Percentiles rank a stretch among this genome's conserved stretches.
Conservation (phyloP, 306 rosid species). For the Pyrus pyrifolia region DNA sequence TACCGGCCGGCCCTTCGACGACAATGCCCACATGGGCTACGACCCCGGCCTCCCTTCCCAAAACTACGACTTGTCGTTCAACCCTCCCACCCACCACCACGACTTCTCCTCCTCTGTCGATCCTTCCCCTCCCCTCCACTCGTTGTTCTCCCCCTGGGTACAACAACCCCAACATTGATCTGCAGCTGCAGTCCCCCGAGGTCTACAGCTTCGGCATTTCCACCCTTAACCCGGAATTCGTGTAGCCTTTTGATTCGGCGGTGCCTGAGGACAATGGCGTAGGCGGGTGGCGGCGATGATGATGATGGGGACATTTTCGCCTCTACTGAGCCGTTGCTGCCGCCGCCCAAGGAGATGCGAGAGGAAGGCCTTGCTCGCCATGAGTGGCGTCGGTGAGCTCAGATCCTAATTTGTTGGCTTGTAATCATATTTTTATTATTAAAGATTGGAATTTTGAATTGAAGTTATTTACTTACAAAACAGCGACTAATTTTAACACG, state of each 20-base stretch:
- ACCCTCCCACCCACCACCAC: too few species aligned
- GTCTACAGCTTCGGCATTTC: slow-evolving; percentile 38
- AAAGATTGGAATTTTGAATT: background rate
- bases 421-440: background rate
- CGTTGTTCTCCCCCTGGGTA: slow-evolving; percentile 15
- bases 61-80: too few species aligned
- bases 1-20: too few species aligned
- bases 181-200: slow-evolving; percentile 18
- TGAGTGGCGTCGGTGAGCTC: slow-evolving; percentile 80
- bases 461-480: background rate
- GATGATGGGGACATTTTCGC: slow-evolving; percentile 18
- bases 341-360: slow-evolving; percentile 57
- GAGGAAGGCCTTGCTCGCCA: slow-evolving; percentile 74
- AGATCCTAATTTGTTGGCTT: background rate
- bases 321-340: slow-evolving; percentile 55
- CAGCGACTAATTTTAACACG: background rate
- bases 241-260: slow-evolving; percentile 42
- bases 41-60: too few species aligned
- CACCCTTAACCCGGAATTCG: slow-evolving; percentile 34
- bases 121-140: slow-evolving; percentile 8
- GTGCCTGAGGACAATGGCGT: background rate
- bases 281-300: background rate
- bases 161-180: background rate
- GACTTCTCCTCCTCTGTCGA: too few species aligned
- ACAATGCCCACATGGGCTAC: too few species aligned